Conservation (phyloP, 139 green algal species). For the Coccomyxa sp. region DNA sequence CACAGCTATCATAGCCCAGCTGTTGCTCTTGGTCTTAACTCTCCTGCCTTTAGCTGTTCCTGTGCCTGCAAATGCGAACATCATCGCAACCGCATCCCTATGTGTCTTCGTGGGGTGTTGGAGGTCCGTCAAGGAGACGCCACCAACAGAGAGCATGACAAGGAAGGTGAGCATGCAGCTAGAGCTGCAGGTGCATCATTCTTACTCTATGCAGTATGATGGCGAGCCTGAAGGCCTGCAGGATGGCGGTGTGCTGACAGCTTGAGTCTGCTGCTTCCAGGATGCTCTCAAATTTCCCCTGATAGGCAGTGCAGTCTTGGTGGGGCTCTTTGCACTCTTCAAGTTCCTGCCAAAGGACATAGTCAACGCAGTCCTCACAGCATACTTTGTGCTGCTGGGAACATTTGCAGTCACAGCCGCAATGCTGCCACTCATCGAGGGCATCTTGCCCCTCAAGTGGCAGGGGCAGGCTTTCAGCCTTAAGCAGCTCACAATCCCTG, state of each 20-base stretch:
- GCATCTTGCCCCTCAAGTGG: constrained; percentile 28
- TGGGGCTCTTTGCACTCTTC: constrained; percentile 93
- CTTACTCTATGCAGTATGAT: too few species aligned
- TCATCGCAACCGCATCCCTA: constrained; percentile 76
- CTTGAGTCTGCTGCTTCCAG: constrained; percentile 31
- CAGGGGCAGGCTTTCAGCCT: constrained; percentile 6
- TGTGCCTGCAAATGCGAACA: constrained; percentile 62
- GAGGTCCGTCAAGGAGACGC: constrained; percentile 71
- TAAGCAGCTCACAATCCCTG: constrained; percentile 19
- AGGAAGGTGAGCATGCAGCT: constrained; percentile 39
- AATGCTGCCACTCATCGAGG: constrained; percentile 51
- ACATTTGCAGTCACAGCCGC: constrained; percentile 66
- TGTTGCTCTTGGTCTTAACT: constrained; percentile 8
- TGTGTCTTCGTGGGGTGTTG: constrained; percentile 80
- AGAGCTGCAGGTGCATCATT: too few species aligned
- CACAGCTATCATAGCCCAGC: constrained; percentile 5
- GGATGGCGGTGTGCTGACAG: too few species aligned
- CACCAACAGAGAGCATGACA: constrained; percentile 76
- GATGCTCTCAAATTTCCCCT: constrained; percentile 95
- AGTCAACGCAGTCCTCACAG: constrained; percentile 67
- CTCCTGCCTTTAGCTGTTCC: constrained; percentile 26
- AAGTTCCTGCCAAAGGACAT: constrained; percentile 92
- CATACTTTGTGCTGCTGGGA: constrained; percentile 92
- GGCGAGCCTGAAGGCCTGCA: too few species aligned
- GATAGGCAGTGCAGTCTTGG: constrained; percentile 89